These are phyloP conservation scores for Arxiozyma slooffiae DNA, from an alignment of 1,139 yeast species.

Conservation along the genomic window DNA sequence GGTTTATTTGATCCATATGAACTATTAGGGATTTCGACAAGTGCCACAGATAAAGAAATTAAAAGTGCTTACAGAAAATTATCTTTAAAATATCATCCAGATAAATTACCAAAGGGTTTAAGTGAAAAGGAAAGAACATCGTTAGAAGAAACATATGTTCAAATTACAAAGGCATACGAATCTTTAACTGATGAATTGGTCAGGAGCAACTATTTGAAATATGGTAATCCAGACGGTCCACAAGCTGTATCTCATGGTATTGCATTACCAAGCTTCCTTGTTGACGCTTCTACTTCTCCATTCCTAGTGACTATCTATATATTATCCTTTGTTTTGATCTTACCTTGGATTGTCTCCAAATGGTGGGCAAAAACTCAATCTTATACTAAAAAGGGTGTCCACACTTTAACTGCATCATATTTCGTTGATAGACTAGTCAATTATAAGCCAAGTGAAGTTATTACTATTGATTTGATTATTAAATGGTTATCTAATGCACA, in stretches of 20 bases:
- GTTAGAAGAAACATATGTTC: constrained; percentile 69
- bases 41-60: constrained; percentile 68
- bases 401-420: constrained; percentile 67
- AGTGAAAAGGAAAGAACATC: constrained; percentile 45
- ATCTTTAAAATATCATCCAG: constrained; percentile 87
- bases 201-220: constrained; percentile 69
- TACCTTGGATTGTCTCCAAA: constrained; percentile 68
- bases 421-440: constrained; percentile 58
- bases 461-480: constrained; percentile 49
- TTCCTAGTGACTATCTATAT: constrained; percentile 56
- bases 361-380: constrained; percentile 89
- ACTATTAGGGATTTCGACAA: constrained; percentile 61
- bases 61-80: constrained; percentile 77
- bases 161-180: constrained; percentile 85
- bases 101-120: constrained; percentile 65
- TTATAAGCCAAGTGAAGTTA: constrained; percentile 67
- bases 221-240: constrained; percentile 98
- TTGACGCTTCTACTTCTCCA: constrained; percentile 73
- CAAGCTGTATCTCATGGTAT: constrained; percentile 92
- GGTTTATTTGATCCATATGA: constrained; percentile 81
- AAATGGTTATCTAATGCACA: constrained; percentile 53
- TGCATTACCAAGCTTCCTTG: constrained; percentile 85
- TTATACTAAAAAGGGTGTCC: constrained; percentile 75
- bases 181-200: constrained; percentile 87
- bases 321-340: constrained; percentile 58